Base-by-base conservation (phyloP, 495 filamentous ascomycete species). In the Xylona heveae region DNA sequence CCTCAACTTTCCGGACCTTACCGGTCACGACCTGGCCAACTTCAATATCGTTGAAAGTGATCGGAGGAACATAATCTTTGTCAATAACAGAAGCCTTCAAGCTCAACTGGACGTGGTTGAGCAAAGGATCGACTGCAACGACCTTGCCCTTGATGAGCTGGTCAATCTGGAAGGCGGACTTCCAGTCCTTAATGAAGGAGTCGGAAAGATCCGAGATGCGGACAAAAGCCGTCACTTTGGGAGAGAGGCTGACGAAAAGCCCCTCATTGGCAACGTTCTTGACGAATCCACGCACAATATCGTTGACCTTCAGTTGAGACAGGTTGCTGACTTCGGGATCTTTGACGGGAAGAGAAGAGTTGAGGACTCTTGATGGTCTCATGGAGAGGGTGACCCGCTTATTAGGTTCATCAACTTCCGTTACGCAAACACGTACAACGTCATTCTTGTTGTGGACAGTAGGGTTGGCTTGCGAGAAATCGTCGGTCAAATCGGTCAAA, bases 181-280 rank as follows among this genome's bases (percentile, higher is more conserved):
- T 91, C 88, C 88, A 97, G 29, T 94, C 80, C 51, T 94, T 95
- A 42, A 95, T 58, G 47, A 68, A 95, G 3, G 65, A 64, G 47
- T 97, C 85, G 0, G 84, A 91, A 12, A 95, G 68, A 45, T 94
- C 81, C 7, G 74, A 74, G 29, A 95, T 67, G 38, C 72, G 70
- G 19, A 85, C 70, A 48, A 78, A 78, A 3, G 74, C 85, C 19
- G 69, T 78, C n/a, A 93, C 57, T 36, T 74, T 67, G 17, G 71
- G 70, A 18, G 79, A 79, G 4, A 97, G 56, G 28, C 67, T 55
- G 20, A 97, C 66, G 41, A 92, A 92, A 1, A 95, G 44, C 24
- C 85, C 88, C 39, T 74, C 78, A 38, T 93, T 81, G 0, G 77
- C 66, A 25, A 92, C 67, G 34, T 76, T 75, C 50, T 76, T 84